Evolutionary conservation across 768 basidiomycete species (phyloP).

Genomic region (Rhizopogon vinicolor): DNA sequence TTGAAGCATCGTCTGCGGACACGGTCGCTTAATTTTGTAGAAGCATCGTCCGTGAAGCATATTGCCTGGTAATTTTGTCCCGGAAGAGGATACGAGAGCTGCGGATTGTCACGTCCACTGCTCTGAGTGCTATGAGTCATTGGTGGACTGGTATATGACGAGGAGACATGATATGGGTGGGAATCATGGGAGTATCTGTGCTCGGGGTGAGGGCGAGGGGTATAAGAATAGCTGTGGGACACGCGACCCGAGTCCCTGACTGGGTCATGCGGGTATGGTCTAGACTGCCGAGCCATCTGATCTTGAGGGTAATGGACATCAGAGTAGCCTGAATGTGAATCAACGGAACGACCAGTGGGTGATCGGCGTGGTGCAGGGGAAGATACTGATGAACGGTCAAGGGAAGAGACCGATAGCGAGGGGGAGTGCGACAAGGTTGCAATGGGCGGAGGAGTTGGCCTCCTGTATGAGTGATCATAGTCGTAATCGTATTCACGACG

Average conservation of each 20-base stretch:
- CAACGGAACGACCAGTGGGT: slow-evolving; percentile 26
- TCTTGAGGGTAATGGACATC: slow-evolving; percentile 38
- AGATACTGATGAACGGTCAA: slow-evolving; percentile 56
- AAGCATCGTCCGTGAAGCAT: slow-evolving; percentile 70
- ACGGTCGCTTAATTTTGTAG: slow-evolving; percentile 74
- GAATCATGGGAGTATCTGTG: slow-evolving; percentile 30
- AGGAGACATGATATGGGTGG: slow-evolving; percentile 24
- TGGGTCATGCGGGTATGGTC: slow-evolving; percentile 28
- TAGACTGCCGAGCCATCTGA: slow-evolving; percentile 23
- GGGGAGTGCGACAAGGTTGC: slow-evolving; percentile 55
- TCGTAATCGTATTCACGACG: slow-evolving; percentile 35
- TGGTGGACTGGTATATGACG: slow-evolving; percentile 21
- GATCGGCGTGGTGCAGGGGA: slow-evolving; percentile 51
- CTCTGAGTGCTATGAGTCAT: slow-evolving; percentile 17
- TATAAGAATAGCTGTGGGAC: slow-evolving; percentile 32
- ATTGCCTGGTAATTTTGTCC: slow-evolving; percentile 34
- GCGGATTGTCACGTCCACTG: slow-evolving; percentile 17
- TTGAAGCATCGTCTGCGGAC: slow-evolving; percentile 79
- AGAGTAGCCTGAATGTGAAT: slow-evolving; percentile 26
- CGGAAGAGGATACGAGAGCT: slow-evolving; percentile 32
- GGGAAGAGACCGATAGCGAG: slow-evolving; percentile 52
- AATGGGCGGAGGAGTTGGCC: slow-evolving; percentile 45
- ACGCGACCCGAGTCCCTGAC: slow-evolving; percentile 26
- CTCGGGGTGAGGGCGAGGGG: slow-evolving; percentile 20
- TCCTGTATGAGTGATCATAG: slow-evolving; percentile 35